These are phyloP conservation scores for Acacia melanoxylon DNA, from an alignment of 306 rosid genomes.

Conservation along the genomic window DNA sequence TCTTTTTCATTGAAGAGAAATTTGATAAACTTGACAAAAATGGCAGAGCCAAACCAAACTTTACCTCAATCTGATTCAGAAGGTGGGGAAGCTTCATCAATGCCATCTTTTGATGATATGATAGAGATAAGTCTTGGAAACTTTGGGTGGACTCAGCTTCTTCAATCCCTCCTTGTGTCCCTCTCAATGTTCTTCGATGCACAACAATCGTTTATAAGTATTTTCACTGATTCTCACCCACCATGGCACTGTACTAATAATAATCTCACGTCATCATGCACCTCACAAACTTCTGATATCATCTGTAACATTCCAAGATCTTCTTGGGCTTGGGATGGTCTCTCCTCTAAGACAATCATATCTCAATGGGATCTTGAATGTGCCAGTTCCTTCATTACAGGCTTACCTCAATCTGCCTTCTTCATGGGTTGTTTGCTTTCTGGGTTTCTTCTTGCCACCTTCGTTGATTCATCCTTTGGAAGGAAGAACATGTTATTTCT, in stretches of 20 bases:
- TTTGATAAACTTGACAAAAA: not conserved
- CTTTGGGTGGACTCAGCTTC: not conserved
- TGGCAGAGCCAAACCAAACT: not conserved
- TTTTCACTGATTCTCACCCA: not conserved
- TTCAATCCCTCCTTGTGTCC: not conserved
- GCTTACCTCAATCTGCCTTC: slow-evolving; percentile 3
- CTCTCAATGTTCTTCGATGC: not conserved
- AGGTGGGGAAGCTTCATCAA: not conserved
- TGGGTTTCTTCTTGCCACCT: not conserved
- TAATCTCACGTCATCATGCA: no score
- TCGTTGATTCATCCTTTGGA: no score
- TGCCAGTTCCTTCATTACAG: slow-evolving; percentile 19
- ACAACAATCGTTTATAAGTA: not conserved
- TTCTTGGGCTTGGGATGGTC: slow-evolving; percentile 33
- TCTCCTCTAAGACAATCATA: slow-evolving; percentile 17
- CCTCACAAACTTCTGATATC: not conserved
- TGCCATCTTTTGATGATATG: not conserved
- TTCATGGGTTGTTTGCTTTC: slow-evolving; percentile 19
- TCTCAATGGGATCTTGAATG: slow-evolving; percentile 39
- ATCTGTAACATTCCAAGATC: not conserved
- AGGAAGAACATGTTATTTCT: no score
- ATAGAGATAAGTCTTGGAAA: not conserved
- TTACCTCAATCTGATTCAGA: not conserved
- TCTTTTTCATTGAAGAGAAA: no score
- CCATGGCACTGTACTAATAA: not conserved